Percentiles rank a stretch among this genome's conserved stretches.
These are phyloP conservation scores for Exophiala dermatitidis DNA, from an alignment of 2,329 filamentous ascomycete species.

Conservation along the genomic window DNA sequence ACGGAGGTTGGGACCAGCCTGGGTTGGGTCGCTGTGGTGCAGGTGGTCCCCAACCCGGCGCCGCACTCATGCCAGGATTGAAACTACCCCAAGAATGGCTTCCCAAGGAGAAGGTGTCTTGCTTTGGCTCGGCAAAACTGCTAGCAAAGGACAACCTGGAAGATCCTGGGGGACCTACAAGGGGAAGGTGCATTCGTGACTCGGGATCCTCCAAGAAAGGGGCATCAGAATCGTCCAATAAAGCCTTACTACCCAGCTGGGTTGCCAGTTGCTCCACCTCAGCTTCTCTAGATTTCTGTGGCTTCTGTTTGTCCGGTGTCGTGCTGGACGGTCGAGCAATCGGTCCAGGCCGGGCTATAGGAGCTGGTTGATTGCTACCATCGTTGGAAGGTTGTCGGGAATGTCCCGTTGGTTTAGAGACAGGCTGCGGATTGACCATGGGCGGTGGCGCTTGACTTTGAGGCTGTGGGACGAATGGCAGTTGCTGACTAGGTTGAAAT, in stretches of 20 bases:
- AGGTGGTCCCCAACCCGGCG: conserved; percentile 19
- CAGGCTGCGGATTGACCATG: conserved; percentile 29
- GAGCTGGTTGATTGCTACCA: conserved; percentile 61
- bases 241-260: conserved; percentile 82
- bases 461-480: conserved; percentile 38
- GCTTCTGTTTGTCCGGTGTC: conserved; percentile 45
- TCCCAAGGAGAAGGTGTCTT: conserved; percentile 22
- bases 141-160: conserved; percentile 37
- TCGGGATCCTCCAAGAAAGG: conserved; percentile 43
- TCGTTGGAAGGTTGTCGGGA: conserved; percentile 66
- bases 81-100: conserved; percentile 24
- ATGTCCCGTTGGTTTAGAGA: conserved; percentile 50
- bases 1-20: conserved; percentile 39
- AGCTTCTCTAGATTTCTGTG: conserved; percentile 39
- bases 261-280: conserved; percentile 66
- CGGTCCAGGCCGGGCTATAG: conserved; percentile 73
- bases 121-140: conserved; percentile 23
- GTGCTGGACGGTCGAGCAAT: conserved; percentile 80
- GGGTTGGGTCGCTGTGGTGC: conserved; percentile 22
- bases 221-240: conserved; percentile 69
- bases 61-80: conserved; percentile 14
- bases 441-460: conserved; percentile 33
- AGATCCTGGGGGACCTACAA: conserved; percentile 48
- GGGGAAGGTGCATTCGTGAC: conserved; percentile 35
- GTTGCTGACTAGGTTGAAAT: conserved; percentile 49